A percentile compares a stretch with the other conserved stretches of the same genome.
phyloP scores from a whole-genome alignment of 192 early-diverging fungal genomes.

The Neocallimastix lanati region DNA sequence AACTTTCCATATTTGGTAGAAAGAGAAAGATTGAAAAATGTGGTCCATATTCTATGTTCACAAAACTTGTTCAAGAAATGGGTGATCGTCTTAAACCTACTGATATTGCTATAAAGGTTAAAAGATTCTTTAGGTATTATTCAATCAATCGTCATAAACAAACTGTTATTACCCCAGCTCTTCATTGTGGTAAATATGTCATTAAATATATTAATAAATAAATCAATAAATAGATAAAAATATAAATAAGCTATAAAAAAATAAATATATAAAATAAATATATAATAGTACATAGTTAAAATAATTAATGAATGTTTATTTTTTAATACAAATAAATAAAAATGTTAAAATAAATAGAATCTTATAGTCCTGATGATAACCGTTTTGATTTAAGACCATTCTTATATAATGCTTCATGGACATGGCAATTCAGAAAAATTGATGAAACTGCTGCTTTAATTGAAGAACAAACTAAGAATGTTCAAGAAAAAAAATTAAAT shows the following conservation, averaged over 20 bases:
- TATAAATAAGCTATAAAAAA: too few species aligned
- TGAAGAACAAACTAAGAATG: conserved; percentile 19
- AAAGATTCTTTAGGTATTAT: conserved; percentile 90
- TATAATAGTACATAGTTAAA: too few species aligned
- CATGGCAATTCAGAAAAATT: conserved; percentile 79
- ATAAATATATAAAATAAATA: too few species aligned
- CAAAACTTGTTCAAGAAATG: conserved; percentile 71
- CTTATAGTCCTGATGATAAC: conserved; percentile 93
- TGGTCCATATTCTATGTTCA: conserved; percentile 91
- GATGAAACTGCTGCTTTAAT: conserved; percentile 37
- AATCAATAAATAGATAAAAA: background rate
- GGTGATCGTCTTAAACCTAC: conserved; percentile 29
- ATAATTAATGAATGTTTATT: too few species aligned
- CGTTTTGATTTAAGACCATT: conserved; percentile 93
- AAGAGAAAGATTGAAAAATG: conserved; percentile 71
- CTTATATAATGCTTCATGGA: conserved; percentile 80
- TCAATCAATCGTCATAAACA: conserved; percentile 98
- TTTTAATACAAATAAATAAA: too few species aligned
- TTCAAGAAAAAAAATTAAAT: too few species aligned
- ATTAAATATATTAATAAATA: background rate
- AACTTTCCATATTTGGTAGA: conserved; percentile 76
- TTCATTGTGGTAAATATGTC: conserved; percentile 2
- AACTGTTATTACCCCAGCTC: conserved; percentile 80
- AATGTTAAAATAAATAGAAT: conserved; percentile 74
- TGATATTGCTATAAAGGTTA: conserved; percentile 79